Base-by-base conservation (phyloP, 2,329 filamentous ascomycete genomes). In the Aspergillus persii region DNA sequence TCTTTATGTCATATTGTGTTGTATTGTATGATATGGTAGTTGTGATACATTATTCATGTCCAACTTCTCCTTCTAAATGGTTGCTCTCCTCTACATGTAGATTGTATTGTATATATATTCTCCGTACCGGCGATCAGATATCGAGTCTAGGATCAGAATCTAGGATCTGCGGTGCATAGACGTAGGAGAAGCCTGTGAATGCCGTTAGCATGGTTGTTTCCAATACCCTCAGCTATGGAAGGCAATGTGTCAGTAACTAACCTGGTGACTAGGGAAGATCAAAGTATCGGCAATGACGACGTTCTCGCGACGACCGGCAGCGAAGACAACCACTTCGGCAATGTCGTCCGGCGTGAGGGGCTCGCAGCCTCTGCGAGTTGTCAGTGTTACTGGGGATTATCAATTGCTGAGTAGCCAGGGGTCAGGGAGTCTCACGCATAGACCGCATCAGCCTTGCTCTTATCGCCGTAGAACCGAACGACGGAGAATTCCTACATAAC, bases 331-430 rank as follows among this genome's bases (percentile, higher is more conserved):
- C 31, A 96, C 83, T 78, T 97, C 93, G 11, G 93, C 93, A 70
- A 97, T 92, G 71, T 97, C 93, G 53, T 95, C 91, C 0, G 90
- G 90, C 0, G 92, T 96, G 66, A 97, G 81, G 46, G 93, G 92
- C 66, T 96, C 90, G 66, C 85, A 88, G 54, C 88, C 89, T 59
- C 88, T 90, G 63, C 30, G 56, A 57, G n/a, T 29, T 29, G 50
- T 65, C 15, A 61, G 51, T 41, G 9, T 26, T n/a, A 6, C 6
- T 36, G 4, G 12, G 3, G 12, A 23, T n/a, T 56, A 15, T 9
- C 8, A 18, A 51, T 5, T 3, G 7, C 50, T 2, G 4, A 41
- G 23, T 31, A 15, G n/a, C 39, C 2, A 11, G 18, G 8, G 18
- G 48, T n/a, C 4, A 48, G 12, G 26, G 39, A 46, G 41, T 79